These are phyloP conservation scores for Toxicodendron radicans DNA, from an alignment of 345 rosid genomes.

Conservation along the genomic window DNA sequence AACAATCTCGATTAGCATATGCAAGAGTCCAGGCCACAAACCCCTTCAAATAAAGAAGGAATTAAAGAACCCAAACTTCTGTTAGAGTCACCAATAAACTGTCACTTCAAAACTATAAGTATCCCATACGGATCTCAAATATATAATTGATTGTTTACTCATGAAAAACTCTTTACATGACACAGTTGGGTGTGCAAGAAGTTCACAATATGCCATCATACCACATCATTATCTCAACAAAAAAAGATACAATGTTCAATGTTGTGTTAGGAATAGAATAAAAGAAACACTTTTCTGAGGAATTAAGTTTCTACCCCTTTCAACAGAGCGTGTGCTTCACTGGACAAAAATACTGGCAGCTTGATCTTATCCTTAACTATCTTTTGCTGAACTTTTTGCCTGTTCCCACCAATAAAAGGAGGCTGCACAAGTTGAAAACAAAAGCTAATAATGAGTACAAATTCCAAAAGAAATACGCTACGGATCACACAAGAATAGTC, in stretches of 20 bases:
- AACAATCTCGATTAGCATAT: neutral
- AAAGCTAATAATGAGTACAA: neutral
- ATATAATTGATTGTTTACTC: neutral
- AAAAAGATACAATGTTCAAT: neutral
- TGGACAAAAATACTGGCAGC: constrained; percentile 66
- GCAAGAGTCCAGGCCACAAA: neutral
- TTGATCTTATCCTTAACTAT: constrained; percentile 80
- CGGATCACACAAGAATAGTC: neutral
- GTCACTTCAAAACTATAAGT: neutral
- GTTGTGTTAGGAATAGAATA: neutral
- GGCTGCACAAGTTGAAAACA: constrained; percentile 52
- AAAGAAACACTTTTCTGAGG: neutral
- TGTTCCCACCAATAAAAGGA: constrained; percentile 67
- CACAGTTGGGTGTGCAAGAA: too few species aligned
- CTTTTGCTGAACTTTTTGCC: constrained; percentile 69
- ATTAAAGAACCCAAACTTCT: neutral
- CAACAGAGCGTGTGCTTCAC: constrained; percentile 76
- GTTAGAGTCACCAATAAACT: neutral
- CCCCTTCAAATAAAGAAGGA: neutral
- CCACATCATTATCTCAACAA: neutral
- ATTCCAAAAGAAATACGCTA: neutral
- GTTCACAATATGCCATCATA: neutral
- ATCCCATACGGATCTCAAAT: neutral
- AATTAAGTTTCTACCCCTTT: constrained; percentile 60
- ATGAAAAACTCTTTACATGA: neutral